Percentiles rank a stretch among this genome's conserved stretches.
phyloP scores from a whole-genome alignment of 306 rosid genomes.

The Begonia fuchsioides region DNA sequence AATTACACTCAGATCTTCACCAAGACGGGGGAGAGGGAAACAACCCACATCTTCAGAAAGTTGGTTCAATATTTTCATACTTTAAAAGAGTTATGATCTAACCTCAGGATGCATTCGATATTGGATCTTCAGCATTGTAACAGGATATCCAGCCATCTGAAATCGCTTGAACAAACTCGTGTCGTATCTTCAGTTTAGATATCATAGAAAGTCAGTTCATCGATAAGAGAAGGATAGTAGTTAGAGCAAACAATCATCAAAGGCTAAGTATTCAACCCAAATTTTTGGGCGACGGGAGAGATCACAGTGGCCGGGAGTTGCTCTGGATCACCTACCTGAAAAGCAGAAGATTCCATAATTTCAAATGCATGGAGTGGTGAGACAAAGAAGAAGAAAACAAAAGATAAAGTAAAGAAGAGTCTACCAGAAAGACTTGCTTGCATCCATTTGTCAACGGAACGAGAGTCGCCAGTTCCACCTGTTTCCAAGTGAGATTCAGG shows the following conservation, averaged over 20 bases:
- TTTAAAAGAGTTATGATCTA: constrained; percentile 17
- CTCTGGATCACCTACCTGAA: constrained; percentile 88
- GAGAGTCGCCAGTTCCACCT: constrained; percentile 93
- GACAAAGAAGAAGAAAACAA: constrained; percentile 1
- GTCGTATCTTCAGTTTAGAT: constrained; percentile 50
- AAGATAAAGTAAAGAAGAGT: not conserved
- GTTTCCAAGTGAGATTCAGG: constrained; percentile 1
- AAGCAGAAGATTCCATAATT: not conserved
- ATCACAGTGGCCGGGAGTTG: constrained; percentile 97
- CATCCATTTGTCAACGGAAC: constrained; percentile 87
- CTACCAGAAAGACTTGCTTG: constrained; percentile 91
- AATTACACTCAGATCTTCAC: no score
- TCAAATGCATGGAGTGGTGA: not conserved
- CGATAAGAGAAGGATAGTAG: not conserved
- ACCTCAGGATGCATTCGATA: constrained; percentile 99
- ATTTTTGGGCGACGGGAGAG: constrained; percentile 50
- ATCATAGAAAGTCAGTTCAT: not conserved
- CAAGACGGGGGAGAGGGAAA: no score
- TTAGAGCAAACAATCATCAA: not conserved
- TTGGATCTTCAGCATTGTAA: constrained; percentile 89
- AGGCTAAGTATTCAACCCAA: constrained; percentile 34
- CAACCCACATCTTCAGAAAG: no score
- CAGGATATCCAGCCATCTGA: constrained; percentile 79
- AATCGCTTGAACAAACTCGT: constrained; percentile 82
- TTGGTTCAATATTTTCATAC: not conserved